Conservation (phyloP, 106 monocot species). For the Posidonia australis region DNA sequence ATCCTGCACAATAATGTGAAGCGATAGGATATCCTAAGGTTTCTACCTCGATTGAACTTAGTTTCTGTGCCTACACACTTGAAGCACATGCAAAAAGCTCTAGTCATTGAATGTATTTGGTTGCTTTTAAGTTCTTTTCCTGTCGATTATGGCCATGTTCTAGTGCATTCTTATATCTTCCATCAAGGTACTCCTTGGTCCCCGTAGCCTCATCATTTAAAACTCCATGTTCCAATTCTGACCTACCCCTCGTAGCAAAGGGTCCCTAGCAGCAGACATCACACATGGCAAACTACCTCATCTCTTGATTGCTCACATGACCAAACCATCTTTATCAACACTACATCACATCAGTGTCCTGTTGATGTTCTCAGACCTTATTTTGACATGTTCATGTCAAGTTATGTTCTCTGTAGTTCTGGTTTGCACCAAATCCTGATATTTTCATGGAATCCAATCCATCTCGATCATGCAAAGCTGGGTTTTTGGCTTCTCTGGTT, state of each 20-base stretch:
- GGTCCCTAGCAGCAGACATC: neutral
- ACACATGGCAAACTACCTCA: neutral
- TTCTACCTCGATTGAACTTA: neutral
- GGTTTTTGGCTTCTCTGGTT: no score
- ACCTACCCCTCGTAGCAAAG: neutral
- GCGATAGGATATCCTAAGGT: neutral
- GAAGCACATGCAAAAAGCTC: slow-evolving; percentile 2
- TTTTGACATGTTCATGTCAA: neutral
- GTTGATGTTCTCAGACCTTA: neutral
- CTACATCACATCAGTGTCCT: neutral
- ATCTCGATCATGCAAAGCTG: no score
- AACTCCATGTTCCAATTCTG: neutral
- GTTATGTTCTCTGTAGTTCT: neutral
- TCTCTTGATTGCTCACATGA: neutral
- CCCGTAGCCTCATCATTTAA: no score
- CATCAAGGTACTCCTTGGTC: neutral
- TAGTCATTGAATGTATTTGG: no score
- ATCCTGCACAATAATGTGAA: neutral
- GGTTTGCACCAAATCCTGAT: neutral
- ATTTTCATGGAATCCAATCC: neutral
- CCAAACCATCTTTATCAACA: neutral
- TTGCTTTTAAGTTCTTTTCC: neutral
- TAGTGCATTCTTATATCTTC: neutral
- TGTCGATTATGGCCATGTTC: neutral
- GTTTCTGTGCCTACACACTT: neutral